Conservation (phyloP, 345 rosid genomes). For the Rhodamnia rubescens region DNA sequence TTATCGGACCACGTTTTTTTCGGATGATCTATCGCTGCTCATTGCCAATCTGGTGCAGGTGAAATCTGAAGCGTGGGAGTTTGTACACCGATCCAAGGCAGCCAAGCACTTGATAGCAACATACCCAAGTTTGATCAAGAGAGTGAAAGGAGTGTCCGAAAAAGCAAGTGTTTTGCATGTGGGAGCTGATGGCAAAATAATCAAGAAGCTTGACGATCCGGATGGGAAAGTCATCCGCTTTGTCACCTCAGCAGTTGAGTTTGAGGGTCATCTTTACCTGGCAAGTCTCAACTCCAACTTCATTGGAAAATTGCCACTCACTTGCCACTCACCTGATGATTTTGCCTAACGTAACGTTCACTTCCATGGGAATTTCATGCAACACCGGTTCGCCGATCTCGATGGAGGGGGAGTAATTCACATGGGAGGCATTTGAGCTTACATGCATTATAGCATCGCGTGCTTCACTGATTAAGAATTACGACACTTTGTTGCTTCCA, state of each 20-base stretch:
- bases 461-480: not conserved
- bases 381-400: not conserved
- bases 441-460: not conserved
- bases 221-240: conserved; percentile 20
- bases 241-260: conserved; percentile 42
- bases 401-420: not conserved
- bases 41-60: conserved; percentile 10
- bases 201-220: conserved; percentile 30
- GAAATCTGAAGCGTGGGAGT: conserved; percentile 9
- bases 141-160: not conserved
- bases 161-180: conserved; percentile 32
- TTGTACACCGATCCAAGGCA: conserved; percentile 26
- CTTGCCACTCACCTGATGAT: conserved; percentile 7
- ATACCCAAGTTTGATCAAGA: conserved; percentile 5
- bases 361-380: not conserved
- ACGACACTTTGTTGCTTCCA: not conserved
- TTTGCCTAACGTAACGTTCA: not conserved
- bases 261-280: conserved; percentile 35
- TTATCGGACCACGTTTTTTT: not conserved
- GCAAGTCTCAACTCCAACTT: conserved; percentile 30
- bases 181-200: conserved; percentile 25
- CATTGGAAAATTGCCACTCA: conserved; percentile 25
- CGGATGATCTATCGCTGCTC: not conserved
- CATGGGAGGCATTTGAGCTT: not conserved
- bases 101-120: conserved; percentile 22